These are phyloP conservation scores for Candolleomyces eurysporus DNA, from an alignment of 768 basidiomycete genomes.

Conservation along the genomic window DNA sequence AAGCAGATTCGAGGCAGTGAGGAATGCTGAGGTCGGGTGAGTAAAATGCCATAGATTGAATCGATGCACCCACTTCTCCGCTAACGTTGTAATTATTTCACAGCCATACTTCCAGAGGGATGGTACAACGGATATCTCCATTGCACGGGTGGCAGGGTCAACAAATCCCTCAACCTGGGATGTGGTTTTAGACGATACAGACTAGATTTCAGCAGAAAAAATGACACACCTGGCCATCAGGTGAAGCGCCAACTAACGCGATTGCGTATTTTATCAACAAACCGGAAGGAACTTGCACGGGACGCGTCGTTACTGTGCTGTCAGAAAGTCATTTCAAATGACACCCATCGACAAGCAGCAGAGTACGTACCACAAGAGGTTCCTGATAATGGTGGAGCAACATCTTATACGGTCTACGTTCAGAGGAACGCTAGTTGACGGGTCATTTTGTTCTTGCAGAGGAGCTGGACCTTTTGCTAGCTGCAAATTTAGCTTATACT, in stretches of 20 bases:
- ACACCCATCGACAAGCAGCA: neutral
- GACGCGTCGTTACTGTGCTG: conserved; percentile 56
- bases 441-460: conserved; percentile 34
- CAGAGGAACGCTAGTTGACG: conserved; percentile 49
- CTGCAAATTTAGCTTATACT: neutral
- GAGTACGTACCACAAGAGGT: conserved; percentile 50
- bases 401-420: conserved; percentile 62
- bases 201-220: neutral
- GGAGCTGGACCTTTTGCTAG: neutral
- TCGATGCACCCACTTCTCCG: conserved; percentile 41
- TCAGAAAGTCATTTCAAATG: neutral
- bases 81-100: conserved; percentile 45
- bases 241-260: conserved; percentile 47
- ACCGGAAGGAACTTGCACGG: conserved; percentile 72
- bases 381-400: conserved; percentile 46
- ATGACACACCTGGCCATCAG: conserved; percentile 41
- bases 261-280: conserved; percentile 50
- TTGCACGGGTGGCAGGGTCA: conserved; percentile 48
- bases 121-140: conserved; percentile 55
- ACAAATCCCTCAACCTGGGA: conserved; percentile 45
- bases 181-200: conserved; percentile 6
- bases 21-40: conserved; percentile 40
- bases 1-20: conserved; percentile 54
- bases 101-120: conserved; percentile 54
- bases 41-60: neutral